Evolutionary conservation across 2,329 filamentous ascomycete species (phyloP).

Genomic region (Stemphylium vesicarium): DNA sequence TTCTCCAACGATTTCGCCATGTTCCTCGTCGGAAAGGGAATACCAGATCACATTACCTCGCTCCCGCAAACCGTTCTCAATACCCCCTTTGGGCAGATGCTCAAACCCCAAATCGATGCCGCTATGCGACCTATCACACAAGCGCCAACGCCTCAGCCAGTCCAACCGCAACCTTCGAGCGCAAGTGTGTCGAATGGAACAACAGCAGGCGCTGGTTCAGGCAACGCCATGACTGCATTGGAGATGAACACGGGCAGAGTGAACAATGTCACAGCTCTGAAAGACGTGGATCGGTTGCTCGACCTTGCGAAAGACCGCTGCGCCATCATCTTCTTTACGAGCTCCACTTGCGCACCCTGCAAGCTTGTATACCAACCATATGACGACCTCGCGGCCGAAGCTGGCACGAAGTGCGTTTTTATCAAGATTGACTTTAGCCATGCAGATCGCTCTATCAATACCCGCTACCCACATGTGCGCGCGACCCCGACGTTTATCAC

Average conservation of each 20-base stretch:
- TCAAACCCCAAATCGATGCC: constrained; percentile 75
- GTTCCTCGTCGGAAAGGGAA: constrained; percentile 86
- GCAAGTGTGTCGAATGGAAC: constrained; percentile 14
- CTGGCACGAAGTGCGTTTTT: constrained; percentile 70
- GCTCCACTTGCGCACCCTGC: constrained; percentile 83
- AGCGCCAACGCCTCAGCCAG: constrained; percentile 55
- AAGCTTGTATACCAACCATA: constrained; percentile 82
- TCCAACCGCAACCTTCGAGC: constrained; percentile 15
- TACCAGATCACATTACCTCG: constrained; percentile 83
- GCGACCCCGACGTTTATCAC: constrained; percentile 91
- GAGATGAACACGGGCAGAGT: constrained; percentile 57
- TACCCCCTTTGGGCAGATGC: constrained; percentile 86
- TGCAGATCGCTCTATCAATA: constrained; percentile 66
- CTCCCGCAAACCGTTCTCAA: constrained; percentile 85
- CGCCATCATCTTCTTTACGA: constrained; percentile 91
- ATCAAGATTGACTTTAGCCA: constrained; percentile 82
- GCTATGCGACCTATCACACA: constrained; percentile 69
- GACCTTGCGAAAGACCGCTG: constrained; percentile 67
- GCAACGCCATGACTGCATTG: constrained; percentile 18
- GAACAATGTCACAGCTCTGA: constrained; percentile 64
- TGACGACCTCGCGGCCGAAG: constrained; percentile 77
- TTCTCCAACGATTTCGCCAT: constrained; percentile 92
- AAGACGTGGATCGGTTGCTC: constrained; percentile 67
- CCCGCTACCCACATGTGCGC: constrained; percentile 67
- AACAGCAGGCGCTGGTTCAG: neutral